Evolutionary conservation across 768 basidiomycete genomes (phyloP).

Genomic region (Kwoniella sp.): DNA sequence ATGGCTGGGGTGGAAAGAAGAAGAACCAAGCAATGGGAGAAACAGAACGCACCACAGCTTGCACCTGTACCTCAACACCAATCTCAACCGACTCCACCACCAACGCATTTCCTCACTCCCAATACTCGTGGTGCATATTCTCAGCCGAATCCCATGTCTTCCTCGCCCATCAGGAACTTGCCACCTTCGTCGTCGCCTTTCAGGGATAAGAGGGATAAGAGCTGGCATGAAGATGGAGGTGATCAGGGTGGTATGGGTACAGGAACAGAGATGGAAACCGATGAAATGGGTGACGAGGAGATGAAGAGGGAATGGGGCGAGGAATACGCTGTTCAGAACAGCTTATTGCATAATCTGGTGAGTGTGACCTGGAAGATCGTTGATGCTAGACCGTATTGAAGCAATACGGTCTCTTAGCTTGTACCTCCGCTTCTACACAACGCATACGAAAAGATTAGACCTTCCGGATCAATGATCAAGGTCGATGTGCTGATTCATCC

Average conservation of each 20-base stretch:
- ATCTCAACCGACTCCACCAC: slow-evolving; percentile 16
- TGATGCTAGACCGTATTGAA: no score
- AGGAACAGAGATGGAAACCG: background rate
- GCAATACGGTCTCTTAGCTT: no score
- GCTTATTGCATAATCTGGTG: slow-evolving; percentile 40
- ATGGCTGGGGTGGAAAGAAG: slow-evolving; percentile 30
- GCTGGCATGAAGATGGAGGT: background rate
- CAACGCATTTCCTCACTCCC: slow-evolving; percentile 10
- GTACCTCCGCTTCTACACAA: no score
- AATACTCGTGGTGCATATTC: slow-evolving; percentile 11
- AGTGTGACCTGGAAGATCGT: slow-evolving; percentile 19
- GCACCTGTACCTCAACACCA: background rate
- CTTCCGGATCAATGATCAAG: no score
- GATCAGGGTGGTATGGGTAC: background rate
- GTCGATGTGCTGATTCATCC: no score
- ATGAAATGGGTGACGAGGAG: slow-evolving; percentile 34
- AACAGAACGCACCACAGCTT: slow-evolving; percentile 21
- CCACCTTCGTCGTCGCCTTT: slow-evolving; percentile 41
- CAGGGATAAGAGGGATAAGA: slow-evolving; percentile 11
- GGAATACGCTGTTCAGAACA: slow-evolving; percentile 42
- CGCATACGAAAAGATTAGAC: background rate
- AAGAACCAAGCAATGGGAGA: slow-evolving; percentile 35
- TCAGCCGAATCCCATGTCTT: slow-evolving; percentile 37
- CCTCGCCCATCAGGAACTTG: slow-evolving; percentile 41
- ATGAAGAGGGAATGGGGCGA: slow-evolving; percentile 45